Base-by-base conservation (phyloP, 371 early-diverging fungal genomes). In the Quaeritorhiza haematococci region DNA sequence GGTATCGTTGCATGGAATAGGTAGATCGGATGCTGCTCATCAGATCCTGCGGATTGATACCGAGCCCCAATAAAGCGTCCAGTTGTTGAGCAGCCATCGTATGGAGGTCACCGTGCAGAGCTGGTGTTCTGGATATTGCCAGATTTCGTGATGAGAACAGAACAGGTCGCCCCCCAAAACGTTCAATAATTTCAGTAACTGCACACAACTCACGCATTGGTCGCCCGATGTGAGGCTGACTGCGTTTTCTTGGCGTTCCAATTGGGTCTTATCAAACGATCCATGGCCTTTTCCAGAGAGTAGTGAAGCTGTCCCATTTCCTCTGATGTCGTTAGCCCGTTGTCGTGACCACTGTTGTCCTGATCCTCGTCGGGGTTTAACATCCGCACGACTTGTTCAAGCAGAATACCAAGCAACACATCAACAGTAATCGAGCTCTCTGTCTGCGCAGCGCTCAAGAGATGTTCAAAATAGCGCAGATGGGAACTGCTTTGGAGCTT, bases 361-460 rank as follows among this genome's bases (percentile, higher is more conserved):
- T 19, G 41, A 28, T 33, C 29, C 41, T 47, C 15, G 13, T 17
- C 54, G 35, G n/a, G 38, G 21, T 10, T 17, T n/a, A 3, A 13
- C 13, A n/a, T 50, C 56, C 23, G 27, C 30, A 55, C 29, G 2
- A 53, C 29, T n/a, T 67, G 61, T 23, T 75, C 75, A 19, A 67
- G 49, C 48, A 68, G 19, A 17, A 67, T n/a, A 2, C 56, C 66
- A 8, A 69, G 33, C 3, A 72, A 15, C 3, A 64, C 46, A 32
- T 72, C 71, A 10, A 56, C 29, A 23, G 28, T 45, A 13, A 46
- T 21, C 28, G 52, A 49, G 15, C 45, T 27, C 23, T 50, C 26
- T 29, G 24, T 30, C 0, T 54, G 53, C 35, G 59, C 53, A 6
- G 49, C 42, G 30, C 62, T 53, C 2, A 60, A 19, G 27, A 68